Conservation (phyloP, 257 asterid species). For the Fraxinus cuspidata region DNA sequence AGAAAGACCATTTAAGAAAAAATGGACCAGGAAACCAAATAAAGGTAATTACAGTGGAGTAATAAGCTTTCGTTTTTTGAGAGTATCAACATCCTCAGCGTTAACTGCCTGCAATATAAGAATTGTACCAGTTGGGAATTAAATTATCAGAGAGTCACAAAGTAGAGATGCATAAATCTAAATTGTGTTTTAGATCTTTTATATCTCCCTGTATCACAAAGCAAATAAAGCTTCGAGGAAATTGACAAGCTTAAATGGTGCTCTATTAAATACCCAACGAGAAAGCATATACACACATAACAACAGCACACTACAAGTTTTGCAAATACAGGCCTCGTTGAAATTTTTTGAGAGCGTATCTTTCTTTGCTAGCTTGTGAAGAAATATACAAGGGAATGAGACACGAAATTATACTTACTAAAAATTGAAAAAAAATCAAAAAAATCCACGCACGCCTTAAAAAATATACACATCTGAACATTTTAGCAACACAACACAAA, state of each 20-base stretch:
- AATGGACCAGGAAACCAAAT: not conserved
- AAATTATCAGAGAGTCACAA: not conserved
- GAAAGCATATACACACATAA: not conserved
- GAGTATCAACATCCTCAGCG: constrained; percentile 72
- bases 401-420: not conserved
- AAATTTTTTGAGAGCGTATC: not conserved
- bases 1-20: not conserved
- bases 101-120: constrained; percentile 54
- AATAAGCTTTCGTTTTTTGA: constrained; percentile 80
- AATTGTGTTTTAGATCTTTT: constrained; percentile 4
- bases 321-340: not conserved
- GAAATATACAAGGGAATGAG: not conserved
- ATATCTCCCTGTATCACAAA: not conserved
- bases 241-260: constrained; percentile 12
- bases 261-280: not conserved
- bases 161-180: not conserved
- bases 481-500: not conserved
- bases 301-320: not conserved
- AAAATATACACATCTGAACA: constrained; percentile 3
- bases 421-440: not conserved
- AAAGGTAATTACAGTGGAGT: constrained; percentile 60
- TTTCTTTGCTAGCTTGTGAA: not conserved
- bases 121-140: constrained; percentile 1
- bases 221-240: constrained; percentile 17
- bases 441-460: not conserved